phyloP scores from a whole-genome alignment of 345 rosid genomes.

The Abelmoschus esculentus region DNA sequence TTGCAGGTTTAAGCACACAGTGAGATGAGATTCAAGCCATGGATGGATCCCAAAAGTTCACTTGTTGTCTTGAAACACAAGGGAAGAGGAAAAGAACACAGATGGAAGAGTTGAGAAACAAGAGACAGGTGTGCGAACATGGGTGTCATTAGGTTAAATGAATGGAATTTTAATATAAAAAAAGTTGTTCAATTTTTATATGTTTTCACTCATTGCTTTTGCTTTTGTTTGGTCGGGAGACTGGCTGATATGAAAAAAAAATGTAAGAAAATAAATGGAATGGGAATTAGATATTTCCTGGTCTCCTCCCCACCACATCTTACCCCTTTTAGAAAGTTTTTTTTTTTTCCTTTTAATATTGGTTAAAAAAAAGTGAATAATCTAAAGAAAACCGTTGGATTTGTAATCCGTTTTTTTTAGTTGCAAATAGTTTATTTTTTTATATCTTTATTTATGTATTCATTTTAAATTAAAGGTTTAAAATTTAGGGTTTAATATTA shows the following conservation, averaged over 20 bases:
- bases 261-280: conserved; percentile 2
- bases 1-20: no score
- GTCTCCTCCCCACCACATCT: neutral
- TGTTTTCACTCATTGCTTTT: neutral
- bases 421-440: no score
- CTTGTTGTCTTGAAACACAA: neutral
- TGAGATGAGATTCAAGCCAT: no score
- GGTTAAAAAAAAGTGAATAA: no score
- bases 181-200: neutral
- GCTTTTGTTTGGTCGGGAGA: neutral
- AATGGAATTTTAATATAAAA: neutral
- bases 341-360: neutral
- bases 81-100: neutral
- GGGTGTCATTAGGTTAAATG: neutral
- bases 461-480: no score
- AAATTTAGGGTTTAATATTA: no score
- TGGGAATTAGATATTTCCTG: conserved; percentile 15
- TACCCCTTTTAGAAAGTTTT: conserved; percentile 11
- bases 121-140: conserved; percentile 4
- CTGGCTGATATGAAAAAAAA: conserved; percentile 2
- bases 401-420: no score
- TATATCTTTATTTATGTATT: no score
- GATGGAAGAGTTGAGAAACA: neutral
- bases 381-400: no score
- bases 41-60: neutral